These are phyloP conservation scores for Kodamaea leandrae DNA, from an alignment of 805 yeast genomes.

Conservation along the genomic window DNA sequence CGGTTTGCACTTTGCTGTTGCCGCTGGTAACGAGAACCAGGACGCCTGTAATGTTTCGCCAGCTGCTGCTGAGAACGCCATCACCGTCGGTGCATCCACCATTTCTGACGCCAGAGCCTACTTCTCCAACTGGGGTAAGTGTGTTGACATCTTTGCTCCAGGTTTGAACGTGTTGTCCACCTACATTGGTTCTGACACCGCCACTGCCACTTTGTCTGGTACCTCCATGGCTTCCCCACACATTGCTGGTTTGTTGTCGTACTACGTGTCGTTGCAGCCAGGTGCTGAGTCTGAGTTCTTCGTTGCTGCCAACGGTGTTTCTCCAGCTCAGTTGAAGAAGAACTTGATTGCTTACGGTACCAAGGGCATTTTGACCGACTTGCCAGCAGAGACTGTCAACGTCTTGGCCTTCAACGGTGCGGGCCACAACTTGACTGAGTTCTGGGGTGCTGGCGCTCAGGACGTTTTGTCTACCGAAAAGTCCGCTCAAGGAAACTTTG, in stretches of 20 bases:
- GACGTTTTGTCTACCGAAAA: constrained; percentile 6
- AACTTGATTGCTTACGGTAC: constrained; percentile 53
- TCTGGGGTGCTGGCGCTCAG: constrained; percentile 39
- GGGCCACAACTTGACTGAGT: constrained; percentile 50
- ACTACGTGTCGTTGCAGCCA: constrained; percentile 56
- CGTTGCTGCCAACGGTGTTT: constrained; percentile 38
- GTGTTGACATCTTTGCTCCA: constrained; percentile 55
- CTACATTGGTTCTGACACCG: constrained; percentile 50
- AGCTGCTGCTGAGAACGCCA: constrained; percentile 54
- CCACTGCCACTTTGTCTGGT: constrained; percentile 55
- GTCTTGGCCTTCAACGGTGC: constrained; percentile 61
- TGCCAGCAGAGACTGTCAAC: constrained; percentile 52
- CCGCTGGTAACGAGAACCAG: constrained; percentile 61
- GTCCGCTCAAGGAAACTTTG: background rate
- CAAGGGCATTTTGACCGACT: constrained; percentile 42
- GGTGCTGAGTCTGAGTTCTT: constrained; percentile 48
- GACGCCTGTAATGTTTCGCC: constrained; percentile 63
- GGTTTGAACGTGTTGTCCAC: constrained; percentile 56
- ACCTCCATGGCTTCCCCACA: constrained; percentile 68
- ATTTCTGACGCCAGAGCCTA: constrained; percentile 45
- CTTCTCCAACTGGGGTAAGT: constrained; percentile 53
- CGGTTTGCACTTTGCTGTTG: constrained; percentile 59
- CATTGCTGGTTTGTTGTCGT: constrained; percentile 53
- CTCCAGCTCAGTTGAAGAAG: constrained; percentile 55
- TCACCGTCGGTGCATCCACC: constrained; percentile 52